phyloP scores from a whole-genome alignment of 2,329 filamentous ascomycete genomes.

The Ascomycota sp. region DNA sequence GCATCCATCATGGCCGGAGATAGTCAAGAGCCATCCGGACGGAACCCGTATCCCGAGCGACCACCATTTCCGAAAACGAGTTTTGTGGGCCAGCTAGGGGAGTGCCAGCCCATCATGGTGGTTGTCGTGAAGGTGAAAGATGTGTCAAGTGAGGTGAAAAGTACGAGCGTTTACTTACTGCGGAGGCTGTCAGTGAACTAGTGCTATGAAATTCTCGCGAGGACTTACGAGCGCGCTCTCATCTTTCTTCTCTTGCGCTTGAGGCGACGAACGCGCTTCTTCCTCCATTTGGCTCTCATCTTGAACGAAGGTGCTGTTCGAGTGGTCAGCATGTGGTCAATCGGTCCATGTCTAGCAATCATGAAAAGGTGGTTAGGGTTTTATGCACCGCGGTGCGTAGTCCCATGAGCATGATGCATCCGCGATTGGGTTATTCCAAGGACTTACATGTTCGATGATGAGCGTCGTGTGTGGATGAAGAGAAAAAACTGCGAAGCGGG shows the following conservation, averaged over 20 bases:
- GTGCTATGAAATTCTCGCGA: slow-evolving; percentile 2
- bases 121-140: too few species aligned
- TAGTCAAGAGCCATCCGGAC: too few species aligned
- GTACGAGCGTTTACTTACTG: slow-evolving; percentile 48
- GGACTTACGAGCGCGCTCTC: slow-evolving; percentile 78
- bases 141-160: slow-evolving; percentile 32
- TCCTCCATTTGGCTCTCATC: slow-evolving; percentile 98
- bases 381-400: too few species aligned
- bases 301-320: slow-evolving; percentile 21
- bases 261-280: slow-evolving; percentile 97
- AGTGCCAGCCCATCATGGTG: too few species aligned
- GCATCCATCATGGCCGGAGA: slow-evolving; percentile 6
- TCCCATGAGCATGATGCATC: too few species aligned
- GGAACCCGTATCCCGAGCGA: too few species aligned
- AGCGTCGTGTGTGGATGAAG: slow-evolving; percentile 24
- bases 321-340: slow-evolving; percentile 2
- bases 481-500: slow-evolving; percentile 12
- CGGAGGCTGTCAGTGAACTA: slow-evolving; percentile 12
- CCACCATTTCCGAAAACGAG: too few species aligned
- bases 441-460: slow-evolving; percentile 22
- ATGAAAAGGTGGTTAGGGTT: too few species aligned
- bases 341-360: neutral
- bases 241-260: slow-evolving; percentile 99
- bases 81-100: too few species aligned
- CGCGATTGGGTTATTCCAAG: too few species aligned